Conservation (phyloP, 139 green algal genomes). For the Protoeuglena noctilucae region DNA sequence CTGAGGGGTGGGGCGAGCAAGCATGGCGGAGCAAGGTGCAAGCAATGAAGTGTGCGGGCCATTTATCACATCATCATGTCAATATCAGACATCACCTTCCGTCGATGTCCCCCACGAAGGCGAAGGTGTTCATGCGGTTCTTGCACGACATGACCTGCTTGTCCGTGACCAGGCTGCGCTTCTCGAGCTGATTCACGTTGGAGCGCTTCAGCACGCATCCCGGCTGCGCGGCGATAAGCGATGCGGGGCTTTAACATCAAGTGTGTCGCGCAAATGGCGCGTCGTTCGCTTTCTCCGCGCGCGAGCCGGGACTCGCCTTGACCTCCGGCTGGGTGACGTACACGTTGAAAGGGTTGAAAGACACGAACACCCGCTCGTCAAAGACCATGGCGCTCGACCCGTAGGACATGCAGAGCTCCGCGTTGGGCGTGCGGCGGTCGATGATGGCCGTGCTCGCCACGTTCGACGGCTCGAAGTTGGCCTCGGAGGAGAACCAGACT, state of each 20-base stretch:
- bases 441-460: constrained; percentile 85
- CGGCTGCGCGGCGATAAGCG: too few relatives aligned
- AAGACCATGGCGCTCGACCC: constrained; percentile 97
- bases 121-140: constrained; percentile 97
- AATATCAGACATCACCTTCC: too few relatives aligned
- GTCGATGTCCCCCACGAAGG: constrained; percentile 89
- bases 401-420: constrained; percentile 87
- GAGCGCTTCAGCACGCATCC: constrained; percentile 82
- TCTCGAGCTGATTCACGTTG: constrained; percentile 76
- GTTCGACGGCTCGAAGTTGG: constrained; percentile 61
- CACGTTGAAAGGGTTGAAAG: constrained; percentile 81
- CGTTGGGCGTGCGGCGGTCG: constrained; percentile 83
- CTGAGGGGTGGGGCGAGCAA: too few relatives aligned
- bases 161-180: constrained; percentile 56
- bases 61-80: too few relatives aligned
- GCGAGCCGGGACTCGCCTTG: too few relatives aligned
- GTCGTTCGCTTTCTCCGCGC: too few relatives aligned
- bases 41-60: too few relatives aligned
- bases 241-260: too few relatives aligned
- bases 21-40: too few relatives aligned
- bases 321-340: constrained; percentile 59
- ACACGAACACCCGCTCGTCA: constrained; percentile 93
- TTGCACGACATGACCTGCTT: constrained; percentile 75
- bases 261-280: too few relatives aligned
- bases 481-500: constrained; percentile 55